phyloP scores from a whole-genome alignment of 306 rosid genomes.

The Boehmeria nivea region DNA sequence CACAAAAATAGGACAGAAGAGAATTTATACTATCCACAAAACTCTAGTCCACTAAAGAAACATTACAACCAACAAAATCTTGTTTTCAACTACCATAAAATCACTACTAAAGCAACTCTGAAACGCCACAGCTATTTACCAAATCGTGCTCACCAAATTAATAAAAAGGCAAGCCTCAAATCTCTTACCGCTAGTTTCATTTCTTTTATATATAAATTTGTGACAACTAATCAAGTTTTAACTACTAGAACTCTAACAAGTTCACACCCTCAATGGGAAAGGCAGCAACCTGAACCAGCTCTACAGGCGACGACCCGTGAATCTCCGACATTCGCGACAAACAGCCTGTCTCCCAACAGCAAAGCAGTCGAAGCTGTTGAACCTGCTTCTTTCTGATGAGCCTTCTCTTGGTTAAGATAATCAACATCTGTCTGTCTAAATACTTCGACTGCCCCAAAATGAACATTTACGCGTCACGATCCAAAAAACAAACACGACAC shows the following conservation, averaged over 20 bases:
- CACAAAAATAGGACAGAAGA: constrained; percentile 3
- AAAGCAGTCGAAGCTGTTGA: constrained; percentile 89
- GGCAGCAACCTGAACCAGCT: constrained; percentile 78
- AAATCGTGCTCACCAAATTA: background rate
- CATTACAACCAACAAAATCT: background rate
- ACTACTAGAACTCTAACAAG: constrained; percentile 16
- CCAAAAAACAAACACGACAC: constrained; percentile 8
- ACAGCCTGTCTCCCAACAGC: constrained; percentile 66
- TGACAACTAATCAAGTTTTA: background rate
- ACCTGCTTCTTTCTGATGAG: constrained; percentile 78
- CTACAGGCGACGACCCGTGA: constrained; percentile 83
- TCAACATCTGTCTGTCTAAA: constrained; percentile 77
- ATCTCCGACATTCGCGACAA: constrained; percentile 95
- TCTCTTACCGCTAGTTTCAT: background rate
- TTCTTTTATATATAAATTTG: background rate
- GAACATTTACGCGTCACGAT: constrained; percentile 17
- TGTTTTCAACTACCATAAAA: background rate
- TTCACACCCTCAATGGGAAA: constrained; percentile 24
- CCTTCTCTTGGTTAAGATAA: constrained; percentile 71
- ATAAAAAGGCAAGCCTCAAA: background rate
- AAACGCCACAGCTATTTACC: background rate
- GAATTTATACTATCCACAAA: background rate
- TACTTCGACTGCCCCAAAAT: constrained; percentile 56
- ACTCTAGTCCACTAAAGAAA: background rate
- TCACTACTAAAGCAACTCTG: background rate